Conservation (phyloP, 2,329 filamentous ascomycete genomes). For the Colletotrichum caudatum region DNA sequence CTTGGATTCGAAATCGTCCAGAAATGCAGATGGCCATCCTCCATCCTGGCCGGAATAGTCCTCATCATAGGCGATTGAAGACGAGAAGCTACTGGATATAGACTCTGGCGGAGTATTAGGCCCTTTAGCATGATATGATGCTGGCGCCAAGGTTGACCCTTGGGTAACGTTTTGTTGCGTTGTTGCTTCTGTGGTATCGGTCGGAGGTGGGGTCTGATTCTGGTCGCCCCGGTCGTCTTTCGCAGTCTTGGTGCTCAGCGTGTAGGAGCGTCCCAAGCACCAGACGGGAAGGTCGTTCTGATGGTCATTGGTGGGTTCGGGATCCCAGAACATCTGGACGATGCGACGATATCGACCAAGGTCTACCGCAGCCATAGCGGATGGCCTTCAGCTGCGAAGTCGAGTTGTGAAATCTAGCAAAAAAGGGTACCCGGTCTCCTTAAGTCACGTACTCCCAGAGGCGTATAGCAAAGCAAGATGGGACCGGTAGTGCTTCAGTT, state of each 20-base stretch:
- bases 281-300: constrained; percentile 78
- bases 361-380: constrained; percentile 70
- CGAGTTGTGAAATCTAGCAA: not conserved
- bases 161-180: constrained; percentile 31
- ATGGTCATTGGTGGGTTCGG: constrained; percentile 84
- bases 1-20: constrained; percentile 92
- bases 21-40: constrained; percentile 86
- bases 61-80: constrained; percentile 62
- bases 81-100: constrained; percentile 63
- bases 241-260: constrained; percentile 51
- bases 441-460: not conserved
- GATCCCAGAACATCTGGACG: constrained; percentile 93
- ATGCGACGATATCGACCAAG: constrained; percentile 82
- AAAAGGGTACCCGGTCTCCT: not conserved
- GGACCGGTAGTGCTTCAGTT: not conserved
- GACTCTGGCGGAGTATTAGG: constrained; percentile 63
- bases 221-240: constrained; percentile 29
- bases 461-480: not conserved
- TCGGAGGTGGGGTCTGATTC: constrained; percentile 40
- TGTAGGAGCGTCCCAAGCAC: constrained; percentile 76
- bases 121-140: constrained; percentile 44
- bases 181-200: constrained; percentile 11
- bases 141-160: constrained; percentile 38
- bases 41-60: constrained; percentile 56
- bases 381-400: constrained; percentile 46